Conservation (phyloP, 345 rosid species). For the Eucalyptus sideroxylon region DNA sequence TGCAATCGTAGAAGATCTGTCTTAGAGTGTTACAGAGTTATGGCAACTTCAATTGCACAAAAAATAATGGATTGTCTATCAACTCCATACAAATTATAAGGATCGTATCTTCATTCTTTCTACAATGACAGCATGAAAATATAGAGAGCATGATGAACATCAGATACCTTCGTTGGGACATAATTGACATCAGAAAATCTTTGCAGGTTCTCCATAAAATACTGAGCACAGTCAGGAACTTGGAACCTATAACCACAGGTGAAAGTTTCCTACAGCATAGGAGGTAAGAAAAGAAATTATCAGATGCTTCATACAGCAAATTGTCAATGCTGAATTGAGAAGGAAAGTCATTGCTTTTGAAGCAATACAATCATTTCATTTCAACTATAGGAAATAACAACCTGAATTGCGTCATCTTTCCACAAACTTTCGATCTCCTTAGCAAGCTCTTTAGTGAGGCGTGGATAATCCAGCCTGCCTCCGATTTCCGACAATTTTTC, state of each 20-base stretch:
- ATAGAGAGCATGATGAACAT: neutral
- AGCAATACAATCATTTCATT: neutral
- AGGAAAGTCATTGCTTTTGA: neutral
- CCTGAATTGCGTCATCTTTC: constrained; percentile 97
- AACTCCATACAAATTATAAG: neutral
- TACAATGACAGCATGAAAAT: neutral
- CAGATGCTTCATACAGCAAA: neutral
- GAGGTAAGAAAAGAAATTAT: neutral
- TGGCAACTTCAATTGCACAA: neutral
- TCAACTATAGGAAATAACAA: constrained; percentile 2
- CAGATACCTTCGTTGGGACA: constrained; percentile 81
- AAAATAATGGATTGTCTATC: neutral
- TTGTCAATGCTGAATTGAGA: neutral
- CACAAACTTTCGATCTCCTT: constrained; percentile 70
- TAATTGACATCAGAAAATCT: constrained; percentile 72
- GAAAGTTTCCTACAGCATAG: constrained; percentile 53
- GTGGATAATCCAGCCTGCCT: constrained; percentile 60
- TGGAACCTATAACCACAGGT: constrained; percentile 79
- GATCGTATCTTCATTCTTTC: neutral
- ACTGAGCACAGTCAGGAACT: constrained; percentile 86
- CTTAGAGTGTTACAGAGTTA: neutral
- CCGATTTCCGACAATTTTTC: constrained; percentile 80
- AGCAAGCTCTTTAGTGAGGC: constrained; percentile 67
- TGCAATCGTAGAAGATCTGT: neutral
- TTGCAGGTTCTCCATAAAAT: constrained; percentile 90